Conservation (phyloP, 176 grass and related monocot species). For the Pontederia crassipes region DNA sequence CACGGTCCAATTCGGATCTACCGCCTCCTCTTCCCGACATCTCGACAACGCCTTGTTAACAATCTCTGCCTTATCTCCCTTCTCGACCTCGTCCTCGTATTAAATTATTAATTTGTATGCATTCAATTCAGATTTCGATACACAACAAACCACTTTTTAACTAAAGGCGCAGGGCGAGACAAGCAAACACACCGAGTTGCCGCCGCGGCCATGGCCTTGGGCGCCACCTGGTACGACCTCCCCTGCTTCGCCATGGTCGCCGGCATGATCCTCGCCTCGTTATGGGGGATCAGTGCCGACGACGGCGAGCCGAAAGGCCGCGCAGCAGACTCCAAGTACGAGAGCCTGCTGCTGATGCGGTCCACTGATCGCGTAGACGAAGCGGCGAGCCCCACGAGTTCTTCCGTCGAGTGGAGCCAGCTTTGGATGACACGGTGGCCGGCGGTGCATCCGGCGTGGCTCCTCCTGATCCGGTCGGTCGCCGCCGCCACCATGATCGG, state of each 20-base stretch:
- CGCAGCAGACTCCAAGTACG: background rate
- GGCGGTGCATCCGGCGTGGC: constrained; percentile 7
- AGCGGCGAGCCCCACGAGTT: background rate
- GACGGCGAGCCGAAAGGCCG: background rate
- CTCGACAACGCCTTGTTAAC: too few species aligned
- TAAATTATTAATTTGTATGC: too few species aligned
- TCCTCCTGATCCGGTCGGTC: background rate
- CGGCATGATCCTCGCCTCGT: background rate
- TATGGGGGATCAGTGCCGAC: background rate
- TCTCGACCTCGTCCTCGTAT: too few species aligned
- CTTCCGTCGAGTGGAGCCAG: background rate
- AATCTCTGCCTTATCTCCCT: too few species aligned
- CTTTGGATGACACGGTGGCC: constrained; percentile 17
- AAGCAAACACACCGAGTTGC: too few species aligned
- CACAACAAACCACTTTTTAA: too few species aligned
- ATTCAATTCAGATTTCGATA: too few species aligned
- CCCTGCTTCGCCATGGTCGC: constrained; percentile 8
- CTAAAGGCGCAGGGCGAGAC: too few species aligned
- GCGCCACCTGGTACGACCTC: constrained; percentile 10
- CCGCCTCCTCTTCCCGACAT: too few species aligned
- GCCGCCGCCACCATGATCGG: constrained; percentile 6
- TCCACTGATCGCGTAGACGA: background rate
- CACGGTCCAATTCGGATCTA: too few species aligned
- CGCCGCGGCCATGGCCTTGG: constrained; percentile 5
- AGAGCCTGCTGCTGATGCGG: background rate